These are phyloP conservation scores for Ganoderma leucocontextum DNA, from an alignment of 1,284 basidiomycete species.

Conservation along the genomic window DNA sequence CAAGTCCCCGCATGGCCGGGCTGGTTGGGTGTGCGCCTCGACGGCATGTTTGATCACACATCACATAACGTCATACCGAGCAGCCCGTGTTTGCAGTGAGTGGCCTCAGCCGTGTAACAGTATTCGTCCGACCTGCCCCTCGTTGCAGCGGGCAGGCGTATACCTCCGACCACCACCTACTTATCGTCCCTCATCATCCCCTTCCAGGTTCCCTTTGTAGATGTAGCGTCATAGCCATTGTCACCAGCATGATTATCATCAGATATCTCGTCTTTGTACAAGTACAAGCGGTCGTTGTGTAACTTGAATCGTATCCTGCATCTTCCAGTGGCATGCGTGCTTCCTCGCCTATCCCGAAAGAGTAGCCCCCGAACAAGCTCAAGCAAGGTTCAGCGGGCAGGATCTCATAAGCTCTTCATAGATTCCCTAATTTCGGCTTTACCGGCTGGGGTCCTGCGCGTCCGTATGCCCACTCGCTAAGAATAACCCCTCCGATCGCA, in stretches of 20 bases:
- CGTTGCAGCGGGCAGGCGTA: slow-evolving; percentile 13
- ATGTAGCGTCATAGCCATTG: slow-evolving; percentile 12
- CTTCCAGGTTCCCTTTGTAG: slow-evolving; percentile 9
- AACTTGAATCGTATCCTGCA: slow-evolving; percentile 14
- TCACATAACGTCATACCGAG: slow-evolving; percentile 26
- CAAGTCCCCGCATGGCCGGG: slow-evolving; percentile 23
- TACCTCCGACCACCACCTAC: not conserved
- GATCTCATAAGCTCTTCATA: slow-evolving; percentile 9
- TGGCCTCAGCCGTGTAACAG: slow-evolving; percentile 7
- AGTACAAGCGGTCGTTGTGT: slow-evolving; percentile 20
- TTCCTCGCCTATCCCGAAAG: not conserved
- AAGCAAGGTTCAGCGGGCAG: not conserved
- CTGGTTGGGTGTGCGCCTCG: slow-evolving; percentile 26
- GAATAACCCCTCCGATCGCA: slow-evolving; percentile 77
- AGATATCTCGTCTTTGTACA: slow-evolving; percentile 20
- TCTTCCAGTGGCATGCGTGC: not conserved
- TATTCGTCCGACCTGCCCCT: slow-evolving; percentile 6
- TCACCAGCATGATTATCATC: slow-evolving; percentile 5
- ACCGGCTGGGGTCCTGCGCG: slow-evolving; percentile 34
- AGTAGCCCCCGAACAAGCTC: not conserved
- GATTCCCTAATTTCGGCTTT: slow-evolving; percentile 22
- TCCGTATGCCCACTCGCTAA: slow-evolving; percentile 71
- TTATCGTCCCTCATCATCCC: slow-evolving; percentile 4
- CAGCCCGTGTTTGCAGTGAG: slow-evolving; percentile 16
- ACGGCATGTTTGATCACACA: slow-evolving; percentile 26